Evolutionary conservation across 495 filamentous ascomycete genomes (phyloP), one percentile per base, ranked within the genome.

Genomic region (Hypoxylon subgilvum): DNA sequence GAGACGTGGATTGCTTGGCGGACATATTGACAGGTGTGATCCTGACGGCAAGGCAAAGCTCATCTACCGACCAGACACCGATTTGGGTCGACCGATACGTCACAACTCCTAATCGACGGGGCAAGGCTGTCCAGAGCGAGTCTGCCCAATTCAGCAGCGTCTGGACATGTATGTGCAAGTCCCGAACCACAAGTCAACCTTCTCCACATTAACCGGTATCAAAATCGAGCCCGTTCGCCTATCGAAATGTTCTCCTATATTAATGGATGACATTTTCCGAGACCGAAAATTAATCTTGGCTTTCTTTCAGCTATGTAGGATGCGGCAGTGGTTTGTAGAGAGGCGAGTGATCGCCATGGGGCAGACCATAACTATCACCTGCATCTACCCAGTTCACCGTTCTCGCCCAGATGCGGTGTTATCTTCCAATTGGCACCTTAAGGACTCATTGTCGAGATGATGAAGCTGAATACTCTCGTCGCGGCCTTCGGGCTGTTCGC

Each of bases 401-500:
- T 42, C 17, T 28, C 4, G n/a, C 21, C 41, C 40, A 45, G 32
- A 31, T 35, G 14, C 28, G 17, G 13, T 14, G 18, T 13, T 22
- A 30, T 38, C 19, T 28, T n/a, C 10, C 22, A 50, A 51, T 25
- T 31, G 41, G 9, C 8, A 50, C 27, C 16, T 22, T 17, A 17
- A 7, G 8, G 8, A 46, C 30, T 9, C 39, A 13, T 43, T 30
- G 16, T 50, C 55, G 41, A 41, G 4, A 80, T 74, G 6, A 80
- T 76, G 75, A 69, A 74, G 71, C 68, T 69, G 63, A 70, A 75
- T 32, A 57, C 61, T 14, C 56, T 75, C 34, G 38, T 75, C 54
- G 69, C 72, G 16, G 75, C 70, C 64, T 60, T 73, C n/a, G 76
- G 77, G 67, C 72, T 81, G 18, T 66, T 72, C 18, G 65, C 77